phyloP scores from a whole-genome alignment of 2,329 filamentous ascomycete species.

The Exophiala sp. region DNA sequence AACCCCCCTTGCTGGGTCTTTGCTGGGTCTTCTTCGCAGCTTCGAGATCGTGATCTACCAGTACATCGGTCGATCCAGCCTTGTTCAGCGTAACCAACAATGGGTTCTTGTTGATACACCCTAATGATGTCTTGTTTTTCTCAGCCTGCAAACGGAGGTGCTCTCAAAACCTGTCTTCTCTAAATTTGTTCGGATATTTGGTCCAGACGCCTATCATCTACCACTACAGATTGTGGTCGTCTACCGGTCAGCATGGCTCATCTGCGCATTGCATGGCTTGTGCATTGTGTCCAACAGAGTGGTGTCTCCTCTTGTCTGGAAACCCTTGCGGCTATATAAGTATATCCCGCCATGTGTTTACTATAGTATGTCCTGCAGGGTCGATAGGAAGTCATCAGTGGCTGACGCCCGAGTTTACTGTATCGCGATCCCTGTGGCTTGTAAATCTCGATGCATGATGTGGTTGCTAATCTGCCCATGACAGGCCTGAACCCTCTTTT shows the following conservation, averaged over 20 bases:
- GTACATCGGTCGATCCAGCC: constrained; percentile 21
- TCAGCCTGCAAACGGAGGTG: background rate
- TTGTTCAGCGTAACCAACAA: background rate
- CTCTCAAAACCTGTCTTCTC: too few species aligned
- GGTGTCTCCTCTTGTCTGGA: too few species aligned
- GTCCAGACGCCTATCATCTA: too few species aligned
- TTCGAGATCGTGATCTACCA: constrained; percentile 15
- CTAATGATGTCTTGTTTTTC: background rate
- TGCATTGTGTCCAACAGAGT: too few species aligned
- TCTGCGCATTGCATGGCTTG: too few species aligned
- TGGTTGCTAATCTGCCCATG: background rate
- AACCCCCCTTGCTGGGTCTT: background rate
- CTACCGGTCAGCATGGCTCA: too few species aligned
- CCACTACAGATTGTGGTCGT: too few species aligned
- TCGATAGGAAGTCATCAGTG: too few species aligned
- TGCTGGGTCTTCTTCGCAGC: background rate
- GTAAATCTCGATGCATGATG: background rate
- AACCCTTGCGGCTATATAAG: too few species aligned
- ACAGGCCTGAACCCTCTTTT: background rate
- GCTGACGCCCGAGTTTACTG: background rate
- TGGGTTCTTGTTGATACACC: background rate
- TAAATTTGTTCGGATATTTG: too few species aligned
- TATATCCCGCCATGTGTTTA: too few species aligned
- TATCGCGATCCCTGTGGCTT: background rate
- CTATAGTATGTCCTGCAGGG: too few species aligned